Evolutionary conservation across 345 rosid genomes (phyloP).

Genomic region (Lepidium aucheri): DNA sequence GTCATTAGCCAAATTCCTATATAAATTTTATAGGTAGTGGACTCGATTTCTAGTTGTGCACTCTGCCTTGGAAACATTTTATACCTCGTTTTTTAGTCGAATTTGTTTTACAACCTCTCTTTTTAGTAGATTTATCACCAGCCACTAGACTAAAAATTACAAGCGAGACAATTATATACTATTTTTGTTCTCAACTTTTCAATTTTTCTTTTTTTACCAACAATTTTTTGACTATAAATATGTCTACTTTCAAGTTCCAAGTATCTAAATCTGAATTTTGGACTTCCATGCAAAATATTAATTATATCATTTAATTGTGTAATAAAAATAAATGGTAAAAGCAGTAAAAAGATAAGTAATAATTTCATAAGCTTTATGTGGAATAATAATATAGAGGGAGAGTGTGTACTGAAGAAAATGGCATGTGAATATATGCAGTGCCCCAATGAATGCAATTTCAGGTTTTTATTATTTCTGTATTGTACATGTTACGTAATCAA

Average conservation of each 20-base stretch:
- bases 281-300: constrained; percentile 16
- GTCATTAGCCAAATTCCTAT: too few relatives aligned
- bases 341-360: background rate
- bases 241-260: constrained; percentile 14
- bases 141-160: too few relatives aligned
- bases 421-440: constrained; percentile 23
- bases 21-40: too few relatives aligned
- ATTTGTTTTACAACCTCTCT: too few relatives aligned
- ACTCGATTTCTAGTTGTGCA: too few relatives aligned
- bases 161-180: constrained; percentile 25
- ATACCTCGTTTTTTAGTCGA: too few relatives aligned
- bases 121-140: too few relatives aligned
- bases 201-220: background rate
- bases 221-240: background rate
- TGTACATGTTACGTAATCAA: constrained; percentile 22
- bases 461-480: background rate
- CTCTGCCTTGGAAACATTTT: too few relatives aligned
- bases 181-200: constrained; percentile 5
- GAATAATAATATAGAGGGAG: background rate
- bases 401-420: constrained; percentile 10
- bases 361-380: background rate
- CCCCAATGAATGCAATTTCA: constrained; percentile 27
- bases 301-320: too few relatives aligned
- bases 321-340: background rate
- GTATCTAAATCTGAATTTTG: constrained; percentile 13